A percentile compares a stretch with the other conserved stretches of the same genome.
These are phyloP conservation scores for Tricholoma flavovirens DNA, from an alignment of 768 basidiomycete genomes.

Conservation along the genomic window DNA sequence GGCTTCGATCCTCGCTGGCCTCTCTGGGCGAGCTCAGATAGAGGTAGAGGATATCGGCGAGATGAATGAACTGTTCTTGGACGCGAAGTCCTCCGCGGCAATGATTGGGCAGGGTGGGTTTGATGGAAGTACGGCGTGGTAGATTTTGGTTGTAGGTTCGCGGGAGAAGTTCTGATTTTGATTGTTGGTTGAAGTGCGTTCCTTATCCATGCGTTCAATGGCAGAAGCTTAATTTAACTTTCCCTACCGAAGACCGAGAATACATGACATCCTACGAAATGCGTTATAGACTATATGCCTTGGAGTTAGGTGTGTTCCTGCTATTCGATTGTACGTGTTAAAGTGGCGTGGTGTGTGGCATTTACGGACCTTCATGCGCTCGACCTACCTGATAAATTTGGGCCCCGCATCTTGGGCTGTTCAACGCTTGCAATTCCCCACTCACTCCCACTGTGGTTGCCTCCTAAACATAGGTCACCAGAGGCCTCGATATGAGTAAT, in stretches of 20 bases:
- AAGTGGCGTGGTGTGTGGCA: neutral
- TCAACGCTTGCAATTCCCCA: neutral
- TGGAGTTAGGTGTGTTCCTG: neutral
- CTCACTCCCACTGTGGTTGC: neutral
- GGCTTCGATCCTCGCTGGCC: constrained; percentile 76
- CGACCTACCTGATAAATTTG: too few relatives aligned
- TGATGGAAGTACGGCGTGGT: constrained; percentile 21
- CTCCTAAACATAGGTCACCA: too few relatives aligned
- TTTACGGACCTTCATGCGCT: too few relatives aligned
- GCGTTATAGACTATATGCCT: neutral
- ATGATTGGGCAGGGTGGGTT: constrained; percentile 42
- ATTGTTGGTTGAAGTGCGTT: neutral
- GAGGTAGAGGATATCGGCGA: constrained; percentile 85
- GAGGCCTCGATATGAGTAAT: too few relatives aligned
- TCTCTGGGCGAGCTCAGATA: constrained; percentile 77
- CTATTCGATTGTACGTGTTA: neutral
- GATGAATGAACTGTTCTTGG: constrained; percentile 93
- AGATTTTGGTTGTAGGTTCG: constrained; percentile 1
- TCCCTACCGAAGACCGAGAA: neutral
- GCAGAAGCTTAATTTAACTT: neutral
- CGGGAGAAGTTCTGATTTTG: neutral
- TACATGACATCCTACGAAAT: neutral
- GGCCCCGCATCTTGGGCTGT: neutral
- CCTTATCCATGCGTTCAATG: neutral
- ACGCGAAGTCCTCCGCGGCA: constrained; percentile 78